Base-by-base conservation (phyloP, 2,329 filamentous ascomycete species). In the Calonectria leucothoes region DNA sequence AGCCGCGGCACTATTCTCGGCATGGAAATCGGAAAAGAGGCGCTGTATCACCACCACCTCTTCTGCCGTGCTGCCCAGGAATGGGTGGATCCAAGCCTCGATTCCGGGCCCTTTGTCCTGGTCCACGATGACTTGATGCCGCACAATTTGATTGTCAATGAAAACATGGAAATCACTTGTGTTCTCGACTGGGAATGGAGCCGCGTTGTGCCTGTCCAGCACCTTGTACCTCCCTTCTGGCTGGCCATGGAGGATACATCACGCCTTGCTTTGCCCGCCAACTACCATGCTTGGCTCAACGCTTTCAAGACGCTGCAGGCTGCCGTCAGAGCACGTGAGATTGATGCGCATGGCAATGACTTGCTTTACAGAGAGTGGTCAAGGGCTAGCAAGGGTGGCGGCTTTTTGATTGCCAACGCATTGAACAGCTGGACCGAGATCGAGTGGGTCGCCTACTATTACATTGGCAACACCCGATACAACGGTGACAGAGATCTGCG, bases 141-240 rank as follows among this genome's bases (percentile, higher is more conserved):
- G 27, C 52, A 29, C n/a, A 76, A 75, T 33, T 11, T 69, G n/a
- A 45, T 76, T 20, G 63, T 76, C 10, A 66, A 76, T 17, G 57
- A 74, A 11, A 31, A 68, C 4, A 65, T 69, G 70, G 57, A 67
- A 20, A 57, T 76, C 11, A 37, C 45, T 6, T 71, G 52, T 2
- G 63, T 76, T 31, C 39, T 76, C 2, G 74, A 76, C 49, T 76
- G 74, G 74, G 74, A 76, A 57, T 76, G 74, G 68, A 77, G 75
- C 33, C 74, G 72, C 4, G 68, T 77, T n/a, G 74, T 77, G 1
- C 75, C 75, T 12, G n/a, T 67, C 4, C 75, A 77, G 29, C 74
- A 69, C 42, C 70, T 75, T 7, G 42, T 52, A 15, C 74, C 74
- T 23, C 74, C 72, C 4, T 68, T 76, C 3, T 76, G 74, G 74